Conservation (phyloP, 1,139 yeast species). For the Geotrichum phurueaensis region DNA sequence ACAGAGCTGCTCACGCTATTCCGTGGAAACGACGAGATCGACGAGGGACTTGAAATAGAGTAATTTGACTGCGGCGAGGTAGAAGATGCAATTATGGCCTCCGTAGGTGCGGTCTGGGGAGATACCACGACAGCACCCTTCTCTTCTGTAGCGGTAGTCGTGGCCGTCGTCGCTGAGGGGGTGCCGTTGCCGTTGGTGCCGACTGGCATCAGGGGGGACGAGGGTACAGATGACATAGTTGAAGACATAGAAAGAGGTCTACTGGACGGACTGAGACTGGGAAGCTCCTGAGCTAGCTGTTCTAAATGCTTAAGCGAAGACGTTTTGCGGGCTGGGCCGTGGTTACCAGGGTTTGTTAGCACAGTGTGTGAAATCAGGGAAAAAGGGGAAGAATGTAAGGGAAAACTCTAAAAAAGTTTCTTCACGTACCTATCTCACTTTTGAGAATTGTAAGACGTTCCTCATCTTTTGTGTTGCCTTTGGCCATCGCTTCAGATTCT, state of each 20-base stretch:
- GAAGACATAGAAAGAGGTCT: slow-evolving; percentile 14
- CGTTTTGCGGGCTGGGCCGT: slow-evolving; percentile 15
- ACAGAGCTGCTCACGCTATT: neutral
- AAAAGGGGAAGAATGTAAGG: neutral
- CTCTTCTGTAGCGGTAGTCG: neutral
- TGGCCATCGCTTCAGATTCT: neutral
- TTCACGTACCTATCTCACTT: slow-evolving; percentile 16
- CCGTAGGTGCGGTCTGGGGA: neutral
- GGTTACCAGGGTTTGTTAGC: neutral
- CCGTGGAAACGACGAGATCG: slow-evolving; percentile 4
- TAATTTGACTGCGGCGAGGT: slow-evolving; percentile 3
- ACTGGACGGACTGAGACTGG: slow-evolving; percentile 13
- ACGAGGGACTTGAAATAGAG: slow-evolving; percentile 6
- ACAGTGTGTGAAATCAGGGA: neutral
- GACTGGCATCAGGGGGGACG: slow-evolving; percentile 9
- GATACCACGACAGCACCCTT: neutral
- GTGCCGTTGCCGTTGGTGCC: neutral
- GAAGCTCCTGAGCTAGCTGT: slow-evolving; percentile 18
- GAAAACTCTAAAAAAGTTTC: slow-evolving; percentile 17
- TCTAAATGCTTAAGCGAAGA: slow-evolving; percentile 17
- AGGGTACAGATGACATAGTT: slow-evolving; percentile 13
- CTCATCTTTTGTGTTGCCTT: neutral
- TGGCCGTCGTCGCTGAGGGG: slow-evolving; percentile 1
- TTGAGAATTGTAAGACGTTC: slow-evolving; percentile 12
- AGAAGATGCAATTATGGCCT: slow-evolving; percentile 4